Evolutionary conservation across 805 yeast genomes (phyloP), one percentile per base, ranked within the genome.

Genomic region (Monosporozyma servazzii): DNA sequence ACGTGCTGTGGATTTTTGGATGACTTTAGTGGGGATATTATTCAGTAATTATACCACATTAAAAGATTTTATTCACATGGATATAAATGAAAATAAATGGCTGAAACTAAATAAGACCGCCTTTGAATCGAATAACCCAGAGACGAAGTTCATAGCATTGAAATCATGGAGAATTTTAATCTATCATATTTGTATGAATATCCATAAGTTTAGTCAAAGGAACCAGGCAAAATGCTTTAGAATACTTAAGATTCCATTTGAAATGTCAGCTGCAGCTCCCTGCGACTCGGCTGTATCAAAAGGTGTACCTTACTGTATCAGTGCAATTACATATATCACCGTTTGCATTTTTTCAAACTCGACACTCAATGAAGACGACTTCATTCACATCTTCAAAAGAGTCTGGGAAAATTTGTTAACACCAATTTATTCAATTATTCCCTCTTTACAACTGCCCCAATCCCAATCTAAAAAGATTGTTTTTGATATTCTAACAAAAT

Each of bases 1-100:
- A 48, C 42, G 60, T 2, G 64, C 65, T 4, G 55, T 58, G 54
- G 68, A 65, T 49, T 48, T 63, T 39, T 66, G 70, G 70, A 31
- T 65, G 11, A 59, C 65, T 2, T 46, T 59, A 47, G 53, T 54
- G 3, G 68, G 67, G 2, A 51, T 66, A 30, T 48, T 66, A 27
- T 63, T 54, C 50, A 60, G 58, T 42, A 55, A 54, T 21, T 29
- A 46, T 2, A 45, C 51, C 13, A 51, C 47, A 3, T 36, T 59
- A 3, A 21, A 45, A 4, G 37, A 50, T 5, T 40, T 62, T 20
- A 21, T 52, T 8, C 17, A 51, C 4, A 31, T 51, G 2, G 48
- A 48, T 7, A 42, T 37, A 5, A 3, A 21, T 17, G 52, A 45
- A 8, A 29, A 48, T 25, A 51, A 48, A 5, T 65, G 69, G 69